Conservation (phyloP, 495 filamentous ascomycete species). For the Annulohypoxylon stygium region DNA sequence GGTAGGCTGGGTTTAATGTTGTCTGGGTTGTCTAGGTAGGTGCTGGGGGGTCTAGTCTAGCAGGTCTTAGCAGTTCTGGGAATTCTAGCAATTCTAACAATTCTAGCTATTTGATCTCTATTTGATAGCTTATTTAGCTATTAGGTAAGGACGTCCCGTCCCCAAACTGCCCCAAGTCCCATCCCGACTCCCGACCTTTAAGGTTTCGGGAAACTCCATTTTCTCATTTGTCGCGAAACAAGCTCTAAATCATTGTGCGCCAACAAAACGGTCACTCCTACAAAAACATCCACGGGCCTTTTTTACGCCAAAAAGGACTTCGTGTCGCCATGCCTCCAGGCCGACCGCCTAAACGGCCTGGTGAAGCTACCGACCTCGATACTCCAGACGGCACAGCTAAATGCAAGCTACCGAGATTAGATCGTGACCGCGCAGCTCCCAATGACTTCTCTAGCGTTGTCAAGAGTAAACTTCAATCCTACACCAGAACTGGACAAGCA, state of each 20-base stretch:
- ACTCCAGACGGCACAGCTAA: constrained; percentile 50
- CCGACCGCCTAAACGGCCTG: constrained; percentile 58
- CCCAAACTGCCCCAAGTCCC: neutral
- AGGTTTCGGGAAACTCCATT: constrained; percentile 50
- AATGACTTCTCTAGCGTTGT: constrained; percentile 77
- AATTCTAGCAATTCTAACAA: neutral
- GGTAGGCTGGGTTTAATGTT: neutral
- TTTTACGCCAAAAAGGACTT: constrained; percentile 16
- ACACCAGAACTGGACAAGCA: constrained; percentile 83
- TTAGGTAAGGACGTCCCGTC: constrained; percentile 20
- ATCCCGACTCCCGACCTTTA: constrained; percentile 30
- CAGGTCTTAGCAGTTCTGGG: neutral
- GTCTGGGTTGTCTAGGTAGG: neutral
- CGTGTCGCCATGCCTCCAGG: constrained; percentile 54
- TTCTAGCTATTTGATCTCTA: neutral
- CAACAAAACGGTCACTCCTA: constrained; percentile 30
- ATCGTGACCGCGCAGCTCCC: constrained; percentile 54
- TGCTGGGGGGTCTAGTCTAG: neutral
- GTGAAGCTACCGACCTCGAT: constrained; percentile 52
- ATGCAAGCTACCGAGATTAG: constrained; percentile 62
- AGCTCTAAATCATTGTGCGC: constrained; percentile 41
- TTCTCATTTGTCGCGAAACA: constrained; percentile 45
- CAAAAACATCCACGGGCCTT: constrained; percentile 12
- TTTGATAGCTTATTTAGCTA: neutral
- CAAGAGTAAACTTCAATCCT: constrained; percentile 71